Conservation (phyloP, 2,329 filamentous ascomycete genomes). For the Eutypa lata region DNA sequence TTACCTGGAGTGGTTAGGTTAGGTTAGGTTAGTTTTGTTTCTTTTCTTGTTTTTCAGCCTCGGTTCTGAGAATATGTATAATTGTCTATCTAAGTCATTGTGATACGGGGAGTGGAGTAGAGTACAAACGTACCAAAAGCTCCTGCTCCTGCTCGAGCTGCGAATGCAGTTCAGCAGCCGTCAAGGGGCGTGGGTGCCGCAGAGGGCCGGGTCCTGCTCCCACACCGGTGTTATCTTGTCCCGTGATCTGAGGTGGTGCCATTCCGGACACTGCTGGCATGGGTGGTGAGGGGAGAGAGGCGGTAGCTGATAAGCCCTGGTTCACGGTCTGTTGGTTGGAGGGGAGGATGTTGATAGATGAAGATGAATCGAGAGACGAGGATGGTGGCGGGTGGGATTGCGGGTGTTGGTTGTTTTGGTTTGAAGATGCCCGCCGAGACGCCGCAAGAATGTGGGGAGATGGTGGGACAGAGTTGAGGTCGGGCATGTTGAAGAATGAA, state of each 20-base stretch:
- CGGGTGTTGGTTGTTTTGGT: conserved; percentile 32
- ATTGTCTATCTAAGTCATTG: too few species aligned
- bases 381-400: conserved; percentile 25
- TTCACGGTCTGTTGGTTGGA: conserved; percentile 38
- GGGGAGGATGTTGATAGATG: conserved; percentile 53
- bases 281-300: conserved; percentile 29
- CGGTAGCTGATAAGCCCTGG: conserved; percentile 28
- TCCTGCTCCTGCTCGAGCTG: conserved; percentile 95
- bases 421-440: conserved; percentile 42
- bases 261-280: conserved; percentile 18
- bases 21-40: not conserved
- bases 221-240: conserved; percentile 41
- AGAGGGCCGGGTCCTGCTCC: conserved; percentile 66
- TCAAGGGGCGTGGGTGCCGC: conserved; percentile 83
- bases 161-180: conserved; percentile 81
- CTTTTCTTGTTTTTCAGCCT: too few species aligned
- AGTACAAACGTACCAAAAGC: conserved; percentile 74
- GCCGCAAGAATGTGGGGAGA: conserved; percentile 43
- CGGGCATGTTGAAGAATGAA: conserved; percentile 26
- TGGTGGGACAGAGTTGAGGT: conserved; percentile 54
- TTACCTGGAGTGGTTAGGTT: conserved; percentile 58
- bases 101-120: too few species aligned
- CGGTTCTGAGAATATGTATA: too few species aligned
- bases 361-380: conserved; percentile 29
- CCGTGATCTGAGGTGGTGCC: conserved; percentile 22